These are phyloP conservation scores for Scleroderma bovista DNA, from an alignment of 768 basidiomycete genomes.

Conservation along the genomic window DNA sequence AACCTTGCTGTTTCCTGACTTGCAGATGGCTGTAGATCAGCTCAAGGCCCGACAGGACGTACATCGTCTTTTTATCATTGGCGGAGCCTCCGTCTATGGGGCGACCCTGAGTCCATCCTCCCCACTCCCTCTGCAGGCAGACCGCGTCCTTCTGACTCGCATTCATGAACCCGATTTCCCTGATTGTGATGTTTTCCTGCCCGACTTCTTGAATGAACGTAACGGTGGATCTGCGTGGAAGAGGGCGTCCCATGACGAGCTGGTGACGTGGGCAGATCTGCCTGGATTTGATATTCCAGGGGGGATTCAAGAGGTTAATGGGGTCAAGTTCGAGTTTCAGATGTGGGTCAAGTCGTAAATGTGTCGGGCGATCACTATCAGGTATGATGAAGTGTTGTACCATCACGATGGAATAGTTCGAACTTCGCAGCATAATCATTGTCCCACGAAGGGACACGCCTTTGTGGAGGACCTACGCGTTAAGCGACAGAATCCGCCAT, in stretches of 20 bases:
- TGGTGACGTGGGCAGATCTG: slow-evolving; percentile 68
- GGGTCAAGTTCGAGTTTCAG: slow-evolving; percentile 84
- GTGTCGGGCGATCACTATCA: too few species aligned
- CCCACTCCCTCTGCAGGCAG: slow-evolving; percentile 42
- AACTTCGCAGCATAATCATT: too few species aligned
- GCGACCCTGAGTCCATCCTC: slow-evolving; percentile 41
- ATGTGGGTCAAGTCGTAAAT: slow-evolving; percentile 71
- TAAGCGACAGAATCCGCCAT: too few species aligned
- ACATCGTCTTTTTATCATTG: slow-evolving; percentile 78
- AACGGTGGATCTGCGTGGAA: slow-evolving; percentile 41
- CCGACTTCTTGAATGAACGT: slow-evolving; percentile 50
- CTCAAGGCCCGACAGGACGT: slow-evolving; percentile 20
- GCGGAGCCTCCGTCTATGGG: slow-evolving; percentile 83
- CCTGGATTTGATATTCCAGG: slow-evolving; percentile 59
- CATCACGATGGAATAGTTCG: too few species aligned
- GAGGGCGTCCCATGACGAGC: slow-evolving; percentile 51
- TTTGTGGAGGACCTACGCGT: too few species aligned
- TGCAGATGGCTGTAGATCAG: slow-evolving; percentile 13
- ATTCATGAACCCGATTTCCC: slow-evolving; percentile 68
- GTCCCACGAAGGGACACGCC: too few species aligned
- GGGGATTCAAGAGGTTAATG: slow-evolving; percentile 78
- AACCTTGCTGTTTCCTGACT: slow-evolving; percentile 24
- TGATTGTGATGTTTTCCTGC: slow-evolving; percentile 84
- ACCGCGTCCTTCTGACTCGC: slow-evolving; percentile 86
- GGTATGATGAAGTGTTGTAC: too few species aligned